Evolutionary conservation across 768 basidiomycete genomes (phyloP).

Genomic region (Naganishia friedmannii): DNA sequence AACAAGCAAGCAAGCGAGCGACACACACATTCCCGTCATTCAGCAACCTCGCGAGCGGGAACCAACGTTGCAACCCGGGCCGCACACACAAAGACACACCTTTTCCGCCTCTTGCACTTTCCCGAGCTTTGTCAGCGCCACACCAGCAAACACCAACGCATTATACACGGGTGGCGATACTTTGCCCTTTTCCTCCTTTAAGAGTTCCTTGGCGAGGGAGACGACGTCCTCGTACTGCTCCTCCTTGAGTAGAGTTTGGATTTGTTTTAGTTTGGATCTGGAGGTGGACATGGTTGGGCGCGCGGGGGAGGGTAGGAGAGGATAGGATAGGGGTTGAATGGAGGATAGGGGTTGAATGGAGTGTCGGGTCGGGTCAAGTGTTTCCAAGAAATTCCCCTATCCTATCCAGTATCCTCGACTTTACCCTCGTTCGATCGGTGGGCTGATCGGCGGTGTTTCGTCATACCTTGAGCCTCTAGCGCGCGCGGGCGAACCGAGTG

Average conservation of each 20-base stretch:
- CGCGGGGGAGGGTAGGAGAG: too few species aligned
- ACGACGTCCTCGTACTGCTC: conserved; percentile 71
- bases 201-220: conserved; percentile 59
- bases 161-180: conserved; percentile 59
- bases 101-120: conserved; percentile 74
- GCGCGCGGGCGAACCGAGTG: too few species aligned
- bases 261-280: conserved; percentile 73
- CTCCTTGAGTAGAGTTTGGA: conserved; percentile 69
- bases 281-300: conserved; percentile 30
- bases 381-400: too few species aligned
- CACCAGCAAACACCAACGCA: conserved; percentile 83
- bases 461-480: too few species aligned
- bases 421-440: too few species aligned
- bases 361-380: too few species aligned
- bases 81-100: conserved; percentile 62
- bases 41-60: neutral
- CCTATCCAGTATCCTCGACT: too few species aligned
- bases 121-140: conserved; percentile 73
- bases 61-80: too few species aligned
- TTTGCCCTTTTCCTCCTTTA: conserved; percentile 65
- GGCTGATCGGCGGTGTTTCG: too few species aligned
- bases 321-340: too few species aligned
- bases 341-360: too few species aligned
- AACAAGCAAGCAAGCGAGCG: conserved; percentile 52
- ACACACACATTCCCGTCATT: neutral